Base-by-base conservation (phyloP, 2,329 filamentous ascomycete genomes). In the Huntiella omanensis region DNA sequence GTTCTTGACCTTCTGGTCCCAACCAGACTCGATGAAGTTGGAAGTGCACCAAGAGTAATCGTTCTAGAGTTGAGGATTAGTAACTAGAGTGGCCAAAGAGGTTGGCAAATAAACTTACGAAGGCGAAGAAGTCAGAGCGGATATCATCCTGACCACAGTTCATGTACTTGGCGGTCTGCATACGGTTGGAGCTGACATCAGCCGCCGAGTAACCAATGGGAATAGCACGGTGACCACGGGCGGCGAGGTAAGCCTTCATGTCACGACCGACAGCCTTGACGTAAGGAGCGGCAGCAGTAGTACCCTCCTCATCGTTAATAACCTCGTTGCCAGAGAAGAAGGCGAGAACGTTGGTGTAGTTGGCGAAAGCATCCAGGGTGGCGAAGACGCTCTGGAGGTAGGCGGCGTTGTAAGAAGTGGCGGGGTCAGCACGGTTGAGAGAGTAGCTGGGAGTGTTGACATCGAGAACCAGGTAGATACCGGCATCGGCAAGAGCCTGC, bases 381-480 rank as follows among this genome's bases (percentile, higher is more conserved):
- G 86, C 82, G 59, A 94, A 93, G 59, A 94, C 69, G 62, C 77
- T 73, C 62, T 76, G 85, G 22, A 94, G 73, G 62, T 94, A 94
- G 53, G 75, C 75, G 50, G 78, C 71, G 63, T 94, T 94, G 75
- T 94, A 94, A 1, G 86, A 93, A 5, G 66, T 62, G 40, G 65
- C 88, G 5, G 64, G 61, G 42, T 64, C 68, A 49, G 66, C 69
- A 46, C 86, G 80, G 70, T 91, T 88, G 65, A 94, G 71, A 1
- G 85, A 91, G 70, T 93, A 93, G 53, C 76, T 70, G 54, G 84
- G 83, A 73, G 68, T 88, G 75, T 93, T 93, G 68, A 91, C 82
- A 57, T 94, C 86, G 44, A 93, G 70, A 34, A 92, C 83, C 45
- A 93, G 74, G 69, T 94, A 94, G 68, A 94, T 94, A 56, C 83